Evolutionary conservation across 108 stramenopile species (phyloP).

Genomic region (Nitzschia sp.): DNA sequence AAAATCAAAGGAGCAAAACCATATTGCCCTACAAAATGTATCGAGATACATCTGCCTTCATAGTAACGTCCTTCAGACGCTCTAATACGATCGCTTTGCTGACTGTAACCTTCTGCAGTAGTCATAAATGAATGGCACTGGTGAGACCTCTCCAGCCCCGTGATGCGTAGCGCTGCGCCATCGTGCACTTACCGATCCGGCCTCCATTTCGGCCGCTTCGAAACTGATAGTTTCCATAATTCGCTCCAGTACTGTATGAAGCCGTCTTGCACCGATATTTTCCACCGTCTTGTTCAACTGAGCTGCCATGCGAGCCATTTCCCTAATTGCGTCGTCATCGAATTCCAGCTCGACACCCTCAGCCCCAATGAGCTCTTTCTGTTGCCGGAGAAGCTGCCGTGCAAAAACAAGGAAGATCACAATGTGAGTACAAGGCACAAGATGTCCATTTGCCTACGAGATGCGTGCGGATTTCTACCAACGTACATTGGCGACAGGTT

Average conservation of each 20-base stretch:
- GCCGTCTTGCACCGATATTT: constrained; percentile 97
- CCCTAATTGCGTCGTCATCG: constrained; percentile 95
- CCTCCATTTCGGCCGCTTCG: constrained; percentile 89
- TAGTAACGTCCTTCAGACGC: constrained; percentile 80
- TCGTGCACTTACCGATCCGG: constrained; percentile 47
- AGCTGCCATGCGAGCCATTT: constrained; percentile 95
- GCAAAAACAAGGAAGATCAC: neutral
- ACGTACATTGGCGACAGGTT: constrained; percentile 95
- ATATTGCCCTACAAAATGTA: constrained; percentile 86
- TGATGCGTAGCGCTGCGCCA: no score
- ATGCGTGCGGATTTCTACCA: neutral
- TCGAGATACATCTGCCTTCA: constrained; percentile 85
- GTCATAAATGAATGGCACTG: constrained; percentile 84
- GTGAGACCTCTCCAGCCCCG: no score
- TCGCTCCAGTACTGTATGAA: constrained; percentile 98
- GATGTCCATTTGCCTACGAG: neutral
- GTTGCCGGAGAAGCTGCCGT: constrained; percentile 82
- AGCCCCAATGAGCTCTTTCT: constrained; percentile 90
- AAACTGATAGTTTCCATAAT: constrained; percentile 98
- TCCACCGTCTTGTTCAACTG: constrained; percentile 96
- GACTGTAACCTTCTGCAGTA: constrained; percentile 84
- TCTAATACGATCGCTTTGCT: constrained; percentile 82
- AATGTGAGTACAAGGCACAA: neutral
- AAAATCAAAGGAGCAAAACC: neutral
- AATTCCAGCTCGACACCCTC: constrained; percentile 93